Base-by-base conservation (phyloP, 225 moss, liverwort and hornwort genomes). In the Antitrichia curtipendula region DNA sequence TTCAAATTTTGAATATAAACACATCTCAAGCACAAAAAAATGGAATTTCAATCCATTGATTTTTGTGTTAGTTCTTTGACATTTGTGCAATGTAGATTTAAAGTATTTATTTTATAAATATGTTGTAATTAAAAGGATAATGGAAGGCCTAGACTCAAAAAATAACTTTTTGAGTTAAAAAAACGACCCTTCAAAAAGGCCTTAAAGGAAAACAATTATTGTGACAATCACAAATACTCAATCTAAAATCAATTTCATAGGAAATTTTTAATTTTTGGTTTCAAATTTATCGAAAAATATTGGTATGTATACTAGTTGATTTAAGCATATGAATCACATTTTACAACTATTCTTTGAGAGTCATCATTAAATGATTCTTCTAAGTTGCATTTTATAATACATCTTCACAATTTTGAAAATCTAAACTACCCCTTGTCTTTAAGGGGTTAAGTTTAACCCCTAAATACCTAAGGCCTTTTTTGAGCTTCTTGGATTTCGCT, bases 111-210 rank as follows among this genome's bases (percentile, higher is more conserved):
- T 13, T 38, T 7, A 8, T 4, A 68, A 68, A 38, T 8, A 68
- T 7, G 40, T 1, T 69, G 4, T 24, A 40, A 8, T 40, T 69
- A 2, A 23, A 24, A 69, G 38, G 13, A 1, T 23, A 23, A 1
- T 23, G 0, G 0, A 68, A 69, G 8, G 3, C 24, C 1, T 69
- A 0, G 1, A 2, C 1, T 13, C 7, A 1, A 40, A 40, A 40
- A 13, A 0, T 3, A 24, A 20, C 0, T 66, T 22, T 13, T 38
- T 68, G n/a, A 38, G 0, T 68, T 68, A 0, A 23, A 23, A 18
- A 21, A 20, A 36, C 1, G 36, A 18, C 10, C 6, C 36, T 11
- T 36, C 1, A 20, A 36, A 36, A 12, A 66, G 12, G 6, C 22
- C 1, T 22, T n/a, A 21, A 17, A 9, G 12, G 9, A 18, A 64